A percentile compares a stretch with the other conserved stretches of the same genome.
These are phyloP conservation scores for Jamesozyma spencerorum DNA, from an alignment of 805 yeast genomes.

Conservation along the genomic window DNA sequence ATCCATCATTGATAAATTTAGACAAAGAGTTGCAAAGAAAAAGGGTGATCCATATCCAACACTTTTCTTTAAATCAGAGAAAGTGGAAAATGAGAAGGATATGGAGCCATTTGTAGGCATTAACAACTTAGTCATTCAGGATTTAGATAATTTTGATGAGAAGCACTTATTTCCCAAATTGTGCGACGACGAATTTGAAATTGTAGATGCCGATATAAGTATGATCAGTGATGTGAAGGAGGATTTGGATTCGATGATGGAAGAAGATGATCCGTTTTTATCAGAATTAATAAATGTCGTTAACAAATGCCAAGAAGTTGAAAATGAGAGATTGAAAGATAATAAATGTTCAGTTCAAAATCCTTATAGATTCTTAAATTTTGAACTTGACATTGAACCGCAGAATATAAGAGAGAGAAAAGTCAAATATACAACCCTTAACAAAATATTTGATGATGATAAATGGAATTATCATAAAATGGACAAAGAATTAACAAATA, in stretches of 20 bases:
- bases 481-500: constrained; percentile 20
- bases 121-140: constrained; percentile 1
- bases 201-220: neutral
- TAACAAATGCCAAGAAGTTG: neutral
- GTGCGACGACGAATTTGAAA: neutral
- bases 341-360: neutral
- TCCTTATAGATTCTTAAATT: constrained; percentile 1
- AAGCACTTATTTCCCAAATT: neutral
- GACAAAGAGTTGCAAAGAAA: constrained; percentile 8
- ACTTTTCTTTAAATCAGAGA: neutral
- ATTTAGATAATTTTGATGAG: neutral
- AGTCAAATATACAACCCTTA: constrained; percentile 3
- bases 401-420: neutral
- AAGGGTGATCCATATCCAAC: neutral
- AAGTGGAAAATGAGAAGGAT: neutral
- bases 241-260: no score
- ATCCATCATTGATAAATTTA: constrained; percentile 20
- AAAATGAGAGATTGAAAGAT: neutral
- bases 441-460: constrained; percentile 15
- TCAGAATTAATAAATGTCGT: constrained; percentile 12
- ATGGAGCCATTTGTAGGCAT: neutral
- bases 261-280: constrained; percentile 11
- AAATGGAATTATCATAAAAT: constrained; percentile 41
- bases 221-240: neutral
- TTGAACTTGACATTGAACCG: neutral